Conservation (phyloP, 2,329 filamentous ascomycete species). For the Penicillium freii region DNA sequence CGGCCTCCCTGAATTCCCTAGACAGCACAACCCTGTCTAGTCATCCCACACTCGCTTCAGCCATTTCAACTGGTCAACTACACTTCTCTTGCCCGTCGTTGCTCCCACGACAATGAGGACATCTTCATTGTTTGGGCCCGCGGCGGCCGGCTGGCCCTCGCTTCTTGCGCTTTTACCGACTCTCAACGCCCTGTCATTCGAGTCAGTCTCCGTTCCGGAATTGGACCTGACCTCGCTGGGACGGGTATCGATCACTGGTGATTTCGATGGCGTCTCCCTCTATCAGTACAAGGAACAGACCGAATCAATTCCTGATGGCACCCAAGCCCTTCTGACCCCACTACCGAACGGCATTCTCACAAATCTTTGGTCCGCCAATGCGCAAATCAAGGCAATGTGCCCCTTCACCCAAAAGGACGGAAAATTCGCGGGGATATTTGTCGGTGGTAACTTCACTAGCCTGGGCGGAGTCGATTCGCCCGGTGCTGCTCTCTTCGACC, state of each 20-base stretch:
- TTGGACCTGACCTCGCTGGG: slow-evolving; percentile 76
- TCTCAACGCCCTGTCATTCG: slow-evolving; percentile 37
- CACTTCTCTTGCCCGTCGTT: slow-evolving; percentile 34
- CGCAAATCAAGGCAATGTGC: slow-evolving; percentile 86
- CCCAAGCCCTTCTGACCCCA: slow-evolving; percentile 73
- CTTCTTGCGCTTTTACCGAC: slow-evolving; percentile 29
- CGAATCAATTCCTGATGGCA: slow-evolving; percentile 65
- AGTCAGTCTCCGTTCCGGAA: slow-evolving; percentile 36
- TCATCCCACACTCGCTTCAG: slow-evolving; percentile 15
- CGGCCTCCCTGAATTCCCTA: slow-evolving; percentile 21
- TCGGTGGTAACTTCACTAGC: slow-evolving; percentile 95
- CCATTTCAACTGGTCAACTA: slow-evolving; percentile 8
- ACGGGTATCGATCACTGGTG: slow-evolving; percentile 78
- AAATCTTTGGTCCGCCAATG: slow-evolving; percentile 72
- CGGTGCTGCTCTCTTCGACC: slow-evolving; percentile 78
- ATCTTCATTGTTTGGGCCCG: slow-evolving; percentile 46
- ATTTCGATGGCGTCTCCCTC: slow-evolving; percentile 87
- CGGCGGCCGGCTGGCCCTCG: slow-evolving; percentile 40
- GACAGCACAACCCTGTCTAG: slow-evolving; percentile 12
- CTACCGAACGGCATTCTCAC: slow-evolving; percentile 84
- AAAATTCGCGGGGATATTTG: slow-evolving; percentile 68
- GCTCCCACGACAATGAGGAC: slow-evolving; percentile 44
- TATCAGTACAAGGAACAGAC: slow-evolving; percentile 82
- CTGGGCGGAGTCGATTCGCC: slow-evolving; percentile 72
- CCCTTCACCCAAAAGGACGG: slow-evolving; percentile 67